Percentiles rank a stretch among this genome's conserved stretches.
These are phyloP conservation scores for Henningerozyma blattae DNA, from an alignment of 805 yeast species.

Conservation along the genomic window DNA sequence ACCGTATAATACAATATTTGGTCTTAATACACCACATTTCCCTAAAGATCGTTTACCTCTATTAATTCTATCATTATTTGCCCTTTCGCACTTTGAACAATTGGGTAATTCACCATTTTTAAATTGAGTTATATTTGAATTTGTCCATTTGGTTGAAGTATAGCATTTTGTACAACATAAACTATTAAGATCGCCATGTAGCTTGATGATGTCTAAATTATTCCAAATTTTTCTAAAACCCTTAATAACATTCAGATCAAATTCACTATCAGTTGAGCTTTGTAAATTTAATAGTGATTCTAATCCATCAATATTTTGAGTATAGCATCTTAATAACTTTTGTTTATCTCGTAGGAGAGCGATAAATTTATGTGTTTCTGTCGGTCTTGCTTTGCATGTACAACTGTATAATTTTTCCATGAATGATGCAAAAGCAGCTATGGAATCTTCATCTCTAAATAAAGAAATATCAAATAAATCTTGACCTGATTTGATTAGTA, in stretches of 20 bases:
- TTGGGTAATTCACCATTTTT: constrained; percentile 60
- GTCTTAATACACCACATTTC: constrained; percentile 65
- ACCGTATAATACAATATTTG: constrained; percentile 85
- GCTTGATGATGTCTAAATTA: constrained; percentile 64
- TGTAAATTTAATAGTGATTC: constrained; percentile 56
- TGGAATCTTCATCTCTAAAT: constrained; percentile 55
- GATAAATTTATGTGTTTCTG: constrained; percentile 74
- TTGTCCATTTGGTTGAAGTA: constrained; percentile 47
- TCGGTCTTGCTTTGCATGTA: constrained; percentile 59
- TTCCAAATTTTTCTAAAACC: constrained; percentile 39
- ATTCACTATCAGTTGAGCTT: constrained; percentile 34
- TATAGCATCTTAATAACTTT: constrained; percentile 73
- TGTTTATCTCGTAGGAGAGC: constrained; percentile 42
- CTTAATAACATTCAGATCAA: not conserved
- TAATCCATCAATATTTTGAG: constrained; percentile 89
- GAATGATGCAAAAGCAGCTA: constrained; percentile 71
- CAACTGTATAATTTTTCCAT: constrained; percentile 69
- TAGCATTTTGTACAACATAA: constrained; percentile 69
- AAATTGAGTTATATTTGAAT: constrained; percentile 33
- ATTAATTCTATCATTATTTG: constrained; percentile 42
- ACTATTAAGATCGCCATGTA: constrained; percentile 79
- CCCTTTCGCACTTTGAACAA: constrained; percentile 56
- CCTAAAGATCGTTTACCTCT: constrained; percentile 68
- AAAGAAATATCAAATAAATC: constrained; percentile 83
- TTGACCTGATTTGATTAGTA: constrained; percentile 58